Conservation (phyloP, 257 asterid species). For the Echium plantagineum region DNA sequence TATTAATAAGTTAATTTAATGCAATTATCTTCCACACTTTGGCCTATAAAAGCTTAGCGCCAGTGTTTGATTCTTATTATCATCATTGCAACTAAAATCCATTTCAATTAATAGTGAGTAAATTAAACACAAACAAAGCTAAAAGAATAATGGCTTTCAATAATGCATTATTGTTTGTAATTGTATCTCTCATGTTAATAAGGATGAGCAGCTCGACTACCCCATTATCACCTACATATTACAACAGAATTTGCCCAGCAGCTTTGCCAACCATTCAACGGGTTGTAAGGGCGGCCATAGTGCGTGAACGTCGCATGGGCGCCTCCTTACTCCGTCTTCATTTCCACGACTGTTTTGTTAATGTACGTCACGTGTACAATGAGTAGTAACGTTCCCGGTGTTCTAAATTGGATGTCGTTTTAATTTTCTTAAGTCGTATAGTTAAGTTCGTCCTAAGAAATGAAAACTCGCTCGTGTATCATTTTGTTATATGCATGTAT, state of each 20-base stretch:
- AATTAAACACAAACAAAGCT: no score
- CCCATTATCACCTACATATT: slow-evolving; percentile 4
- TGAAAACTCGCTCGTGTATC: no score
- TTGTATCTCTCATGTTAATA: not conserved
- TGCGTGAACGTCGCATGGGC: slow-evolving; percentile 26
- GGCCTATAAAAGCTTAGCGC: not conserved
- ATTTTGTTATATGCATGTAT: no score
- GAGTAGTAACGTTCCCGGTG: not conserved
- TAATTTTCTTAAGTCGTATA: no score
- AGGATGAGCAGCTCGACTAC: not conserved
- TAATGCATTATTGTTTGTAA: not conserved
- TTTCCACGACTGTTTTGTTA: slow-evolving; percentile 27
- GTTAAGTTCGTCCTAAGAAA: no score
- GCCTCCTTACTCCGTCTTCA: slow-evolving; percentile 23
- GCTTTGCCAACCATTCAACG: slow-evolving; percentile 31
- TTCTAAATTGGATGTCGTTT: not conserved
- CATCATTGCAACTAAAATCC: not conserved
- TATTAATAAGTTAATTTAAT: no score
- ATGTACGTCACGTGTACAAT: slow-evolving; percentile 7
- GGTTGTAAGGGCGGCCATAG: slow-evolving; percentile 25
- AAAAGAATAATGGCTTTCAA: not conserved
- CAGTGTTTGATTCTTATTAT: not conserved
- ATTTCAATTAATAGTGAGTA: no score
- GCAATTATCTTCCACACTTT: not conserved
- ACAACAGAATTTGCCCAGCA: slow-evolving; percentile 17